These are phyloP conservation scores for Nissolia schottii DNA, from an alignment of 306 rosid species.

Conservation along the genomic window DNA sequence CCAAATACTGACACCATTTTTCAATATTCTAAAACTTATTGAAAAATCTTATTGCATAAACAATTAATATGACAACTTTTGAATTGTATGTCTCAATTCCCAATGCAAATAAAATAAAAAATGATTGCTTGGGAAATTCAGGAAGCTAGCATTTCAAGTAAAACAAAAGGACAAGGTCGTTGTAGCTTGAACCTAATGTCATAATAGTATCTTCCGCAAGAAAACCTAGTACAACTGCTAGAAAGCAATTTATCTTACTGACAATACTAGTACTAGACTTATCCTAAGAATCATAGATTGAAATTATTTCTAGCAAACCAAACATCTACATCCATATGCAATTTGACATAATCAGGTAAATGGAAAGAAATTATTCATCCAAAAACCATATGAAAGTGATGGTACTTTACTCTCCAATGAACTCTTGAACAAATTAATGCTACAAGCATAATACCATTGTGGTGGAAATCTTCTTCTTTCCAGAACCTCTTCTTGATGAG, in stretches of 20 bases:
- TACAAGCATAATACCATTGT: constrained; percentile 45
- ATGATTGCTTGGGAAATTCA: background rate
- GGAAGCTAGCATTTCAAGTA: background rate
- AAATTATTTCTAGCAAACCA: background rate
- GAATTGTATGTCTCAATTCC: background rate
- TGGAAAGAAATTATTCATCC: background rate
- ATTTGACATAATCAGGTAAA: background rate
- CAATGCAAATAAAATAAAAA: background rate
- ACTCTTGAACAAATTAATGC: background rate
- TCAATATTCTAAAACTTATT: background rate
- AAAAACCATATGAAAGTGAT: background rate
- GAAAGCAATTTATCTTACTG: background rate
- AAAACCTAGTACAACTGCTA: background rate
- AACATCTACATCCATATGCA: background rate
- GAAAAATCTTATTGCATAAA: background rate
- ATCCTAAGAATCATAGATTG: background rate
- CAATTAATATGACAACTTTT: background rate
- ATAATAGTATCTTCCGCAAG: background rate
- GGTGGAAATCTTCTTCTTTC: constrained; percentile 55
- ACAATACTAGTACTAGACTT: background rate
- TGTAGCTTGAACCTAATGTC: background rate
- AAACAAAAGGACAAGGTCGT: background rate
- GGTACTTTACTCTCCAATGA: background rate
- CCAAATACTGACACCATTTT: background rate
- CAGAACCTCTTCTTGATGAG: constrained; percentile 50